phyloP scores from a whole-genome alignment of 331 rosid species.

The Rhamnella rubrinervis region DNA sequence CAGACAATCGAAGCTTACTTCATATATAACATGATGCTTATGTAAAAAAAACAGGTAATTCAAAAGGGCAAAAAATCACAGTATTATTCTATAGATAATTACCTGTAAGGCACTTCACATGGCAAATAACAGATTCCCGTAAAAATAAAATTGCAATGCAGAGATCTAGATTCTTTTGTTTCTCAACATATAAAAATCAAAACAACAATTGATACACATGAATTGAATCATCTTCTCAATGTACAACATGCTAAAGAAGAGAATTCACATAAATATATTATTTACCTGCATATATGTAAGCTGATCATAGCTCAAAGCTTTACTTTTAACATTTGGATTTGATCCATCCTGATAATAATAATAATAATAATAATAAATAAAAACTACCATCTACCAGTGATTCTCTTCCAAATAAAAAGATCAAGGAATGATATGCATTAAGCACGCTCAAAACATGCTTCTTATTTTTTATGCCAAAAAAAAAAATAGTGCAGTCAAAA shows the following conservation, averaged over 20 bases:
- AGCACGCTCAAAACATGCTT: slow-evolving; percentile 7
- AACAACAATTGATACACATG: neutral
- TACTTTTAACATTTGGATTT: slow-evolving; percentile 61
- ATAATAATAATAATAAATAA: neutral
- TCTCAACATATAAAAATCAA: neutral
- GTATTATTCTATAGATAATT: neutral
- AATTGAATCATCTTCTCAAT: neutral
- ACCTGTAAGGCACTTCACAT: neutral
- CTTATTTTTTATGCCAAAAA: neutral
- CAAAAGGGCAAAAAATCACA: too few species aligned
- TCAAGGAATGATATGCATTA: slow-evolving; percentile 19
- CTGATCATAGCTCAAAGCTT: slow-evolving; percentile 76
- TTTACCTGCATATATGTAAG: slow-evolving; percentile 87
- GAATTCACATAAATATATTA: neutral
- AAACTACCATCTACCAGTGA: slow-evolving; percentile 13
- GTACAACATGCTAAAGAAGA: neutral
- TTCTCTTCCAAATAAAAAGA: slow-evolving; percentile 11
- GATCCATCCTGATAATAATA: slow-evolving; percentile 72
- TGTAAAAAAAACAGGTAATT: too few species aligned
- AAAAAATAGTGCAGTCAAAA: slow-evolving; percentile 20
- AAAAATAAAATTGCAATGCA: neutral
- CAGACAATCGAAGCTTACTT: too few species aligned
- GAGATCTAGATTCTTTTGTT: slow-evolving; percentile 1
- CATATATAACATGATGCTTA: too few species aligned
- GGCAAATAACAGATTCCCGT: neutral